phyloP scores from a whole-genome alignment of 2,329 filamentous ascomycete species.

The Xylariaceae sp. region DNA sequence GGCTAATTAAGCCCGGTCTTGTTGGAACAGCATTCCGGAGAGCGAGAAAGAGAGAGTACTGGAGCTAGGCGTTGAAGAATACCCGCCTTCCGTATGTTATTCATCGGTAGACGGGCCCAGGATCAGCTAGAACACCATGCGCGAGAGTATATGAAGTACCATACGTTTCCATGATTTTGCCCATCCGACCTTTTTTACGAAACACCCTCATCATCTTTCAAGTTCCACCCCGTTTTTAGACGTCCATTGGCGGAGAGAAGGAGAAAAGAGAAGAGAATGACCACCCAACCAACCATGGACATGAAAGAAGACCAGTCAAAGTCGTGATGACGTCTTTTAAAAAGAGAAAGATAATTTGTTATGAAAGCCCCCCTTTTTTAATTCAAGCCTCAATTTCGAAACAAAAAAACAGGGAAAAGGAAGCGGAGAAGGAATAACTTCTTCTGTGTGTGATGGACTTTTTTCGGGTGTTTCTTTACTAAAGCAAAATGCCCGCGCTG shows the following conservation, averaged over 20 bases:
- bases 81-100: constrained; percentile 1
- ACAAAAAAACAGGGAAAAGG: not conserved
- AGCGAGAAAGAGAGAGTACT: not conserved
- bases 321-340: not conserved
- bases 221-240: constrained; percentile 3
- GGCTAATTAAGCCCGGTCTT: not conserved
- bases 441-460: not conserved
- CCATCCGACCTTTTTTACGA: not conserved
- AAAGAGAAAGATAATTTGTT: constrained; percentile 5
- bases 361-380: not conserved
- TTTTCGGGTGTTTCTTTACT: no score
- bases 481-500: no score
- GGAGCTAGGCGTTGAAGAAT: constrained; percentile 6
- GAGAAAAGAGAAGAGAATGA: constrained; percentile 6
- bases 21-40: not conserved
- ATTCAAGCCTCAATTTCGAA: not conserved
- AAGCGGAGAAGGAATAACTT: not conserved
- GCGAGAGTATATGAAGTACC: not conserved
- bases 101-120: constrained; percentile 7
- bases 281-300: constrained; percentile 5
- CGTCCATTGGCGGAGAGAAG: constrained; percentile 1
- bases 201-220: not conserved
- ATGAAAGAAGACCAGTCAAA: constrained; percentile 2
- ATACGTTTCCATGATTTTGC: constrained; percentile 5
- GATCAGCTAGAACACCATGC: not conserved